A percentile compares a stretch with the other conserved stretches of the same genome.
Evolutionary conservation across 208 protist species (phyloP).

Genomic region (Leishmania arabica): DNA sequence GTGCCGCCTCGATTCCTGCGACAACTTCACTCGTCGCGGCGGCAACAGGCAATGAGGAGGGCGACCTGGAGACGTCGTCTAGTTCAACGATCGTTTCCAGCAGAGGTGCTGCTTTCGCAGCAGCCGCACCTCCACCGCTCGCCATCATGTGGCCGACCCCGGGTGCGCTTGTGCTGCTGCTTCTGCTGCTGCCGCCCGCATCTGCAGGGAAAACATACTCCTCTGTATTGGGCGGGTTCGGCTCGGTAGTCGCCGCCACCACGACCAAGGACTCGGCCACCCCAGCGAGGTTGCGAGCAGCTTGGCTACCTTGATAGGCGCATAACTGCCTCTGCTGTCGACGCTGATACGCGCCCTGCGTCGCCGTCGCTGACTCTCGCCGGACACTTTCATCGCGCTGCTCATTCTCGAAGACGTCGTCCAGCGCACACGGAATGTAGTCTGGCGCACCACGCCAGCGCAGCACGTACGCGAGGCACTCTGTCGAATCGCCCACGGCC

Average conservation of each 20-base stretch:
- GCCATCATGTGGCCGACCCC: background rate
- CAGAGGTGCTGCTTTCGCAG: background rate
- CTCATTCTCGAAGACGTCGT: conserved; percentile 17
- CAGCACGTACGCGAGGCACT: conserved; percentile 45
- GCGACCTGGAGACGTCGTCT: background rate
- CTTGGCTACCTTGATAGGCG: background rate
- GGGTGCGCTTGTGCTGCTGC: conserved; percentile 13
- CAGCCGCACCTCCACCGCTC: background rate
- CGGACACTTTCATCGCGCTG: conserved; percentile 13
- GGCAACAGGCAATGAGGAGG: background rate
- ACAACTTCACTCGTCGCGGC: background rate
- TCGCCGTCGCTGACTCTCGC: conserved; percentile 10
- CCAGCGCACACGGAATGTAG: conserved; percentile 30
- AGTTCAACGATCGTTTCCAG: background rate
- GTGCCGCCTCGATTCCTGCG: background rate
- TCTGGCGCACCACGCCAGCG: conserved; percentile 39
- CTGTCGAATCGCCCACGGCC: conserved; percentile 46
- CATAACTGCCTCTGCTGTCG: conserved; percentile 8
- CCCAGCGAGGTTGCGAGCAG: background rate
- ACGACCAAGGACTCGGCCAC: background rate
- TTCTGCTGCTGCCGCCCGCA: background rate
- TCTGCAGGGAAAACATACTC: background rate
- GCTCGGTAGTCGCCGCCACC: background rate
- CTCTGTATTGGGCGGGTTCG: background rate
- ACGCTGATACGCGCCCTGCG: conserved; percentile 17